A percentile compares a stretch with the other conserved stretches of the same genome.
phyloP scores from a whole-genome alignment of 1,284 basidiomycete genomes.

The Moesziomyces parantarcticus region DNA sequence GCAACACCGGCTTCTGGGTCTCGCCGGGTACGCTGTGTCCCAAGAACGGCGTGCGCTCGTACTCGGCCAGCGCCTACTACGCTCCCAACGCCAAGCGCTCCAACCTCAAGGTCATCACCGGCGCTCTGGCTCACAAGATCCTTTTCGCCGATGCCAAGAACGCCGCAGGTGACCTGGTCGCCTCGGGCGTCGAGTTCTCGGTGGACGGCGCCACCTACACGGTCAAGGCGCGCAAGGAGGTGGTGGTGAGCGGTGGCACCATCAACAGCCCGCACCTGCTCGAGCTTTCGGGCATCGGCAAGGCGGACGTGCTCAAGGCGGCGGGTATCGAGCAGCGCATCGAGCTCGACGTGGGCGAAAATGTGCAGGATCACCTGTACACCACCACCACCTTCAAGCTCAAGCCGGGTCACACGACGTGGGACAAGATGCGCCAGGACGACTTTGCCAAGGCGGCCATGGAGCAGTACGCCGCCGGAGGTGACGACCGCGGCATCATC shows the following conservation, averaged over 20 bases:
- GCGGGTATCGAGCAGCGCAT: constrained; percentile 41
- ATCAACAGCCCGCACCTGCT: constrained; percentile 68
- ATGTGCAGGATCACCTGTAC: constrained; percentile 71
- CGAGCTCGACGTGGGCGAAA: constrained; percentile 70
- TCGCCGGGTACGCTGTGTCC: constrained; percentile 38
- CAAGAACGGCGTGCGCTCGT: constrained; percentile 44
- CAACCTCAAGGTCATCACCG: constrained; percentile 56
- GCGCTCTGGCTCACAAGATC: constrained; percentile 49
- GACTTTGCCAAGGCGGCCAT: constrained; percentile 56
- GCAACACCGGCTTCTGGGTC: constrained; percentile 55
- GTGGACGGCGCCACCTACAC: constrained; percentile 52
- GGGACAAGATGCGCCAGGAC: constrained; percentile 56
- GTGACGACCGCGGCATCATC: constrained; percentile 53
- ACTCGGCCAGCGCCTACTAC: constrained; percentile 51
- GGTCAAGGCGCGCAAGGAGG: constrained; percentile 69
- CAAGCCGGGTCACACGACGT: constrained; percentile 50
- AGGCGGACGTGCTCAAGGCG: constrained; percentile 34
- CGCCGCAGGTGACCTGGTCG: constrained; percentile 31
- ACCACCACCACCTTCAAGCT: constrained; percentile 66
- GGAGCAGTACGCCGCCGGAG: constrained; percentile 46
- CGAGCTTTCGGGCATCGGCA: constrained; percentile 56
- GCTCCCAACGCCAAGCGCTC: constrained; percentile 35
- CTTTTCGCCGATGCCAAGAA: constrained; percentile 21
- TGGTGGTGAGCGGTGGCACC: constrained; percentile 71
- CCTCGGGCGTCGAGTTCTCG: constrained; percentile 62